These are phyloP conservation scores for Parietaria judaica DNA, from an alignment of 306 rosid genomes.

Conservation along the genomic window DNA sequence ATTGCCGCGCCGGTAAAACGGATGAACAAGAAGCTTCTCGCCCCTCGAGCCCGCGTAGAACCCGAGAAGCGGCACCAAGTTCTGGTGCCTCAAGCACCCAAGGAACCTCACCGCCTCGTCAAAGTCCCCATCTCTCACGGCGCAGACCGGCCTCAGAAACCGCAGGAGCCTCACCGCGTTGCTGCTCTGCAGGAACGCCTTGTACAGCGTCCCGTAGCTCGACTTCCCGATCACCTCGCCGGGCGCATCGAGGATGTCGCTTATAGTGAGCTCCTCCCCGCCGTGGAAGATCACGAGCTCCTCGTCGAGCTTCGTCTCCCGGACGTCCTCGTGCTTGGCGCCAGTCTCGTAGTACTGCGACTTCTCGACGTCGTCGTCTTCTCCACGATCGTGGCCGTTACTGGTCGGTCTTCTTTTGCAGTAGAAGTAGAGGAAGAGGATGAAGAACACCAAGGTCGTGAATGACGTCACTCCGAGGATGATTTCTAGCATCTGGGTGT, in stretches of 20 bases:
- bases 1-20: constrained; percentile 64
- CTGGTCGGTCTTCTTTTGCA: constrained; percentile 22
- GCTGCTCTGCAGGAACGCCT: constrained; percentile 69
- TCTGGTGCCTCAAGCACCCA: constrained; percentile 62
- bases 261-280: constrained; percentile 62
- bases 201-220: constrained; percentile 71
- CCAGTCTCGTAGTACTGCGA: constrained; percentile 1
- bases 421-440: constrained; percentile 33
- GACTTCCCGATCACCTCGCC: constrained; percentile 98
- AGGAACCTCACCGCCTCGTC: constrained; percentile 46
- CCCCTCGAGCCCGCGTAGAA: constrained; percentile 89
- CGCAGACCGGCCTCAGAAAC: constrained; percentile 83
- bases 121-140: constrained; percentile 47
- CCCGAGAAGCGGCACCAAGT: constrained; percentile 88
- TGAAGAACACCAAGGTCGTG: constrained; percentile 30
- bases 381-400: constrained; percentile 1
- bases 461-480: constrained; percentile 33
- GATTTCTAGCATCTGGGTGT: constrained; percentile 38
- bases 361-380: constrained; percentile 47
- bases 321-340: constrained; percentile 22
- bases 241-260: constrained; percentile 88
- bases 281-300: constrained; percentile 58
- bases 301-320: constrained; percentile 34
- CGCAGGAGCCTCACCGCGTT: constrained; percentile 61
- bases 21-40: constrained; percentile 92